A percentile compares a stretch with the other conserved stretches of the same genome.
Conservation (phyloP, 1,139 yeast genomes). For the Candida neerlandica region DNA sequence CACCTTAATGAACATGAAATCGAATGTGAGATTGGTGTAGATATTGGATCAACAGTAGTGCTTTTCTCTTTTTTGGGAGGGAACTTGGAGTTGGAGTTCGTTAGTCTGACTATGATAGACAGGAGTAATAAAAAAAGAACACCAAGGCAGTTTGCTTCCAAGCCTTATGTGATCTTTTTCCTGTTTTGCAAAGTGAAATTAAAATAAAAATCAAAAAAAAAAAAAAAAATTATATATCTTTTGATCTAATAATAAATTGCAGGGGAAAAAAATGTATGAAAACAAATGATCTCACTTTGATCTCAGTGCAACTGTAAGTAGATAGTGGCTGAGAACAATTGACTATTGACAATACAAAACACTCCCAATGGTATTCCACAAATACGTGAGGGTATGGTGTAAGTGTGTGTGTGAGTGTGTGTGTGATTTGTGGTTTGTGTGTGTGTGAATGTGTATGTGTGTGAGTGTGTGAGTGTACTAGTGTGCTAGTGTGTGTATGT, state of each 20-base stretch:
- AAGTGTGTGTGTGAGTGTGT: background rate
- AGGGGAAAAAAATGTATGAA: background rate
- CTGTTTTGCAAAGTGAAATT: background rate
- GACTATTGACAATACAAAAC: too few species aligned
- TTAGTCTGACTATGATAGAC: too few species aligned
- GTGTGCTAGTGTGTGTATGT: background rate
- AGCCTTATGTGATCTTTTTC: background rate
- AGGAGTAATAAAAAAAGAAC: too few species aligned
- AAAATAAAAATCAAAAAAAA: constrained; percentile 4
- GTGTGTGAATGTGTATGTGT: background rate
- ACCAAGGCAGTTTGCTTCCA: too few species aligned
- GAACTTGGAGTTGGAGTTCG: too few species aligned
- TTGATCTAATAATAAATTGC: background rate
- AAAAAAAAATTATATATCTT: background rate
- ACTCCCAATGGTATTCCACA: background rate
- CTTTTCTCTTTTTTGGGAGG: too few species aligned
- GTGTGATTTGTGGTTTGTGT: background rate
- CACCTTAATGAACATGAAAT: background rate
- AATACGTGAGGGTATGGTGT: background rate
- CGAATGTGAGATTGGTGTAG: background rate
- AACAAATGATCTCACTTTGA: constrained; percentile 2
- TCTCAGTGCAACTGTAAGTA: background rate
- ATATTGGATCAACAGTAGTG: too few species aligned
- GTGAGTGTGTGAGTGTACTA: background rate
- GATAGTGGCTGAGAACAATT: too few species aligned